Base-by-base conservation (phyloP, 257 asterid species). In the Handroanthus guayacan region DNA sequence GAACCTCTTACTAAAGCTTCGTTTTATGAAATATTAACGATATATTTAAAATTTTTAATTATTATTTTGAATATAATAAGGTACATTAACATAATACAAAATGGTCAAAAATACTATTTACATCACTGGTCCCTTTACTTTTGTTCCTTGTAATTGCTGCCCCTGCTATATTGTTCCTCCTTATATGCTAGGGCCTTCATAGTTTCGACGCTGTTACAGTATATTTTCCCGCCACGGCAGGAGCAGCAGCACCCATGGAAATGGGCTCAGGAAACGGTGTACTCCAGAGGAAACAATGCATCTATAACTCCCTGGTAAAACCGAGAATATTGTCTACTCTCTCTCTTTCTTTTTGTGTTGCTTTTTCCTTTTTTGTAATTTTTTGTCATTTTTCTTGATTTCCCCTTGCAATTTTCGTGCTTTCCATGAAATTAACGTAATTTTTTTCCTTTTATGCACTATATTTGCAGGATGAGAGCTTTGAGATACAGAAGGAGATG, bases 151-250 rank as follows among this genome's bases (percentile, higher is more conserved):
- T 11, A 77, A 67, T 55, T 71, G 9, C 45, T 9, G 11, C 83
- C 81, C 81, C 85, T 2, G 25, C 55, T 56, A 75, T 39, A 2
- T 43, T 13, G 75, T 48, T 48, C 57, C 3, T 73, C 70, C 18
- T n/a, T 74, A 55, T 52, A 68, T 14, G 54, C 74, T 78, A 64
- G 82, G 80, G 78, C 41, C 77, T 17, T 38, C 12, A 43, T 38
- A n/a, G 57, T 52, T 51, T 55, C 75, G 52, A 44, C 74, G 7
- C 45, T 11, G 61, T 72, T 62, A 13, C 69, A 52, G 47, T 31
- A 25, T 65, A 48, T 71, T 88, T 88, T 87, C 93, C 97, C 90
- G 95, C 97, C 91, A 89, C 75, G 86, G 87, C 78, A 54, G 85
- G 78, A 63, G 87, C 81, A 54, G 85, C 79, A 63, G 87, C 80